These are phyloP conservation scores for Solanum lignicaule DNA, from an alignment of 257 asterid genomes.

Conservation along the genomic window DNA sequence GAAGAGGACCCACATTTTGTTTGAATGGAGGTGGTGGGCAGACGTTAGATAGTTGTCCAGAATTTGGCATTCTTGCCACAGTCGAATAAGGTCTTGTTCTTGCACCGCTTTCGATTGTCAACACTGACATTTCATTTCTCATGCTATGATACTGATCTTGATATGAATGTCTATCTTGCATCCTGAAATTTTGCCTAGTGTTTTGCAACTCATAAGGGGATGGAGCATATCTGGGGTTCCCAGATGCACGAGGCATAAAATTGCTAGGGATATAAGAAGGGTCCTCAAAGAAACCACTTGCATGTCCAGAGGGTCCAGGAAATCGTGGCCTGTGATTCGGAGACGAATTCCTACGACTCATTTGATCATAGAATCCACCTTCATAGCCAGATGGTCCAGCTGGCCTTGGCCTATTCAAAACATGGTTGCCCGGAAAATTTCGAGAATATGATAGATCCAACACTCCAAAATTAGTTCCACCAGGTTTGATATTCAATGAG, in stretches of 20 bases:
- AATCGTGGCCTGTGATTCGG: slow-evolving; percentile 34
- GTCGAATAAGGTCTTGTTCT: slow-evolving; percentile 12
- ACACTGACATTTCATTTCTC: slow-evolving; percentile 41
- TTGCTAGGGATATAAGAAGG: slow-evolving; percentile 16
- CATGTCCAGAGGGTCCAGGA: slow-evolving; percentile 32
- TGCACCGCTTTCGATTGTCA: slow-evolving; percentile 36
- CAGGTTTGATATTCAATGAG: slow-evolving; percentile 48
- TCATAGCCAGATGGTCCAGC: slow-evolving; percentile 76
- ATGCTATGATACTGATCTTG: slow-evolving; percentile 40
- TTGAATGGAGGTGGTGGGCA: slow-evolving; percentile 15
- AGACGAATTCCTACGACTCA: slow-evolving; percentile 15
- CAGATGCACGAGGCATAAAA: slow-evolving; percentile 22
- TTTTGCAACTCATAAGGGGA: slow-evolving; percentile 22
- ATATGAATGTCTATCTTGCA: slow-evolving; percentile 27
- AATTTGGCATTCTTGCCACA: slow-evolving; percentile 27
- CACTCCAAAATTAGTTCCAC: slow-evolving; percentile 1
- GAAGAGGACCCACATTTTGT: slow-evolving; percentile 32
- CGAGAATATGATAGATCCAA: slow-evolving; percentile 24
- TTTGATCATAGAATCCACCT: slow-evolving; percentile 36
- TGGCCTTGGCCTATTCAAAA: slow-evolving; percentile 39
- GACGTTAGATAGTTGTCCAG: slow-evolving; percentile 12
- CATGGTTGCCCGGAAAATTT: slow-evolving; percentile 29
- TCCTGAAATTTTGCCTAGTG: slow-evolving; percentile 23
- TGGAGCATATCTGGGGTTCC: slow-evolving; percentile 21
- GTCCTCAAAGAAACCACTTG: slow-evolving; percentile 25